Conservation (phyloP, 1,139 yeast species). For the Saccharomycopsis hybrid region DNA sequence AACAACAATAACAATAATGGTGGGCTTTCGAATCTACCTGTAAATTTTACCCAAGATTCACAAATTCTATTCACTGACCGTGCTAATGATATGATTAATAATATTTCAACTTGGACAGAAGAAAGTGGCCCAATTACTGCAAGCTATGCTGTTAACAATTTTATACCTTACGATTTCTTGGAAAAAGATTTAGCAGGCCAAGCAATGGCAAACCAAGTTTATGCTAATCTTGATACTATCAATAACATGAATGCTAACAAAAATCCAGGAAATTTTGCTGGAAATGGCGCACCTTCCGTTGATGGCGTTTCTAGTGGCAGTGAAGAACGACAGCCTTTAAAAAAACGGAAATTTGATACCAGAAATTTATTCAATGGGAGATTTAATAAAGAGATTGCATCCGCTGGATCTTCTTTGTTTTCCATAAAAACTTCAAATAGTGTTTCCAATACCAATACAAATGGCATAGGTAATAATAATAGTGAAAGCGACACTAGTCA, state of each 20-base stretch:
- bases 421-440: neutral
- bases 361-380: slow-evolving; percentile 15
- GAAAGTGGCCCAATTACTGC: slow-evolving; percentile 33
- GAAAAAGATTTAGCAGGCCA: slow-evolving; percentile 1
- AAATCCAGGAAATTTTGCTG: too few relatives aligned
- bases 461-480: neutral
- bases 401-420: neutral
- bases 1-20: too few relatives aligned
- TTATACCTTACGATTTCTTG: slow-evolving; percentile 11
- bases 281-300: neutral
- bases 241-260: slow-evolving; percentile 6
- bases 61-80: slow-evolving; percentile 36
- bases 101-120: slow-evolving; percentile 57
- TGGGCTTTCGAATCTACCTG: too few relatives aligned
- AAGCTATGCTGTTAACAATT: slow-evolving; percentile 13
- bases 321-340: neutral
- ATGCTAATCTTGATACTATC: slow-evolving; percentile 2
- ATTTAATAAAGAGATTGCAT: slow-evolving; percentile 6
- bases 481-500: neutral
- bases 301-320: too few relatives aligned
- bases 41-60: too few relatives aligned
- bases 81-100: slow-evolving; percentile 54
- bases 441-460: neutral
- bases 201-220: slow-evolving; percentile 8
- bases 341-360: slow-evolving; percentile 15